Percentiles rank a stretch among this genome's conserved stretches.
Evolutionary conservation across 805 yeast genomes (phyloP).

Genomic region (Kodamaea laetipori): DNA sequence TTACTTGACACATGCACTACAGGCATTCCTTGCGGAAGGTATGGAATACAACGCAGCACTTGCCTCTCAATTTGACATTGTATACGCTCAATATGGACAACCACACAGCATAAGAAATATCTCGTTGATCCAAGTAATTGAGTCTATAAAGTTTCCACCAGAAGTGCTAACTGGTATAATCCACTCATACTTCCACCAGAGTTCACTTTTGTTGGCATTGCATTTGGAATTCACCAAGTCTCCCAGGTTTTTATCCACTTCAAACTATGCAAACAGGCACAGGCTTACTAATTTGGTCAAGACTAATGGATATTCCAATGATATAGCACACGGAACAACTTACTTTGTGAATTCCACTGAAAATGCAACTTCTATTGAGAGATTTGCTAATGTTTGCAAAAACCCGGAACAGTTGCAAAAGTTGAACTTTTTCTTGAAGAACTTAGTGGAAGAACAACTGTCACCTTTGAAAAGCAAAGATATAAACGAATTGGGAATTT

Average conservation of each 20-base stretch:
- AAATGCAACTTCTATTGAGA: constrained; percentile 17
- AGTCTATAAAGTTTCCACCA: constrained; percentile 19
- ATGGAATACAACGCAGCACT: constrained; percentile 16
- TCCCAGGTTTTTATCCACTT: constrained; percentile 32
- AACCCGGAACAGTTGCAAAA: constrained; percentile 16
- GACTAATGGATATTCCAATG: constrained; percentile 25
- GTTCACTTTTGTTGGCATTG: constrained; percentile 30
- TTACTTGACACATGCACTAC: constrained; percentile 24
- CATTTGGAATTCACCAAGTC: constrained; percentile 29
- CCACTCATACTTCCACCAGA: constrained; percentile 30
- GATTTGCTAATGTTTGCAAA: constrained; percentile 14
- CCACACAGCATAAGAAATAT: constrained; percentile 17
- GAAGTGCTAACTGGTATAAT: constrained; percentile 12
- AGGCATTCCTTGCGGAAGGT: constrained; percentile 27
- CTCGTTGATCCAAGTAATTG: constrained; percentile 18
- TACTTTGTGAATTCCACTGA: constrained; percentile 30
- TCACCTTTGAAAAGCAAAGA: constrained; percentile 14
- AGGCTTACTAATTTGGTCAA: constrained; percentile 3
- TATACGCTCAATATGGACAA: constrained; percentile 27
- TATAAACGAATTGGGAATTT: constrained; percentile 29
- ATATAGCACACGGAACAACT: constrained; percentile 19
- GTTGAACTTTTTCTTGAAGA: constrained; percentile 20
- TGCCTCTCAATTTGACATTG: constrained; percentile 20
- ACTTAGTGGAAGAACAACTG: constrained; percentile 18
- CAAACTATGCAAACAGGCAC: constrained; percentile 2